Conservation (phyloP, 768 basidiomycete genomes). For the Tremella fuciformis region DNA sequence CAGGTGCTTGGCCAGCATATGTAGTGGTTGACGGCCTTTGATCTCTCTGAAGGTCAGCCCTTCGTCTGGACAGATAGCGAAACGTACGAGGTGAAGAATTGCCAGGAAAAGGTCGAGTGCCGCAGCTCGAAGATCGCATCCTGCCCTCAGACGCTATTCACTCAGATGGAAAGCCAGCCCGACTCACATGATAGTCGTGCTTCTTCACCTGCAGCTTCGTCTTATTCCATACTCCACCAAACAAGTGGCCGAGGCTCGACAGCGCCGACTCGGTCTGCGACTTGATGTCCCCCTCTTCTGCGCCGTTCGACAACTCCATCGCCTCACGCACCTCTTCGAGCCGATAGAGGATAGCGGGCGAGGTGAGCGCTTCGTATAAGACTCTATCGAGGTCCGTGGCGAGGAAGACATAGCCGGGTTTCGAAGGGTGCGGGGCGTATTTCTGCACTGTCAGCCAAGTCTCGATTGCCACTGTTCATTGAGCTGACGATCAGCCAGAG, state of each 20-base stretch:
- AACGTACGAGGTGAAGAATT: constrained; percentile 29
- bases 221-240: constrained; percentile 23
- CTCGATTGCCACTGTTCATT: background rate
- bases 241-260: constrained; percentile 16
- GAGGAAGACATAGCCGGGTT: constrained; percentile 32
- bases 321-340: constrained; percentile 6
- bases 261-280: constrained; percentile 18
- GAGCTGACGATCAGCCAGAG: constrained; percentile 14
- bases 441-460: constrained; percentile 17
- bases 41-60: constrained; percentile 17
- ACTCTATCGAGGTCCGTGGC: constrained; percentile 27
- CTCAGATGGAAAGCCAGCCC: background rate
- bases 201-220: constrained; percentile 20
- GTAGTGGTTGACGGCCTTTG: constrained; percentile 17
- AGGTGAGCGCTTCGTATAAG: constrained; percentile 23
- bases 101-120: constrained; percentile 28
- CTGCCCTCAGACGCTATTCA: constrained; percentile 14
- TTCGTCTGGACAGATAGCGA: background rate
- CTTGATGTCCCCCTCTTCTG: constrained; percentile 23
- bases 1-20: constrained; percentile 14
- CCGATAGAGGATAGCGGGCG: constrained; percentile 16
- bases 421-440: constrained; percentile 24
- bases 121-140: constrained; percentile 19
- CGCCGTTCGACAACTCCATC: background rate
- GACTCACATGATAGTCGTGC: constrained; percentile 33